phyloP scores from a whole-genome alignment of 352 stramenopile genomes.

The Achlya hypogyna region DNA sequence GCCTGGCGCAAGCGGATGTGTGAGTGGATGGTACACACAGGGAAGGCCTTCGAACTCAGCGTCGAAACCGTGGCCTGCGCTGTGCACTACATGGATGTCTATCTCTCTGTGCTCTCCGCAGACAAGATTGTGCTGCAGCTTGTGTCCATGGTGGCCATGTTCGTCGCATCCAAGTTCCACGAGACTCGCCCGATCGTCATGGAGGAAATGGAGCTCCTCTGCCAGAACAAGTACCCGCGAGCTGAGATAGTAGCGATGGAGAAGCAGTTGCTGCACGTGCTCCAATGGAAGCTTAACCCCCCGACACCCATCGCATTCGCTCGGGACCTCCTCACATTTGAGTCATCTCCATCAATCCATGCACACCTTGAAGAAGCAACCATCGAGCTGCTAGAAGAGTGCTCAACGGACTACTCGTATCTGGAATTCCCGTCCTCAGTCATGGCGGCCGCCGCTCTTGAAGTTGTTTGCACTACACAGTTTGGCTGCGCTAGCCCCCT shows the following conservation, averaged over 20 bases:
- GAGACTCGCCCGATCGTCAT: constrained; percentile 57
- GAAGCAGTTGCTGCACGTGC: constrained; percentile 38
- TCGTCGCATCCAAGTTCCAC: constrained; percentile 61
- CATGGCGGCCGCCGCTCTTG: constrained; percentile 3
- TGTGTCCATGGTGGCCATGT: constrained; percentile 67
- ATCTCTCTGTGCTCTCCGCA: constrained; percentile 53
- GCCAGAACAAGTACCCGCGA: constrained; percentile 57
- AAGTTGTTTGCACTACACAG: constrained; percentile 14
- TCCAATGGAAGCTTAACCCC: constrained; percentile 59
- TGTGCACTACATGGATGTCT: constrained; percentile 66
- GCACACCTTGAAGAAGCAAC: background rate
- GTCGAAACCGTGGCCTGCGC: constrained; percentile 49
- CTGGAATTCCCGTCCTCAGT: background rate
- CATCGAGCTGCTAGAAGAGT: constrained; percentile 3
- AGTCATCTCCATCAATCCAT: background rate
- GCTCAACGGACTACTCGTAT: constrained; percentile 10
- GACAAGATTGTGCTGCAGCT: constrained; percentile 63
- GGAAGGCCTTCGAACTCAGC: constrained; percentile 57
- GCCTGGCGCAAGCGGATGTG: constrained; percentile 61
- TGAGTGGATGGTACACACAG: constrained; percentile 73
- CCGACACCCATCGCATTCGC: constrained; percentile 55
- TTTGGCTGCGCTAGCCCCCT: constrained; percentile 3
- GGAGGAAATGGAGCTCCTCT: constrained; percentile 67
- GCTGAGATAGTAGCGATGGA: constrained; percentile 52
- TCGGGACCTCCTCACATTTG: constrained; percentile 33